Evolutionary conservation across 177 flowering plant genomes (phyloP).

Genomic region (Tripterygium wilfordii): DNA sequence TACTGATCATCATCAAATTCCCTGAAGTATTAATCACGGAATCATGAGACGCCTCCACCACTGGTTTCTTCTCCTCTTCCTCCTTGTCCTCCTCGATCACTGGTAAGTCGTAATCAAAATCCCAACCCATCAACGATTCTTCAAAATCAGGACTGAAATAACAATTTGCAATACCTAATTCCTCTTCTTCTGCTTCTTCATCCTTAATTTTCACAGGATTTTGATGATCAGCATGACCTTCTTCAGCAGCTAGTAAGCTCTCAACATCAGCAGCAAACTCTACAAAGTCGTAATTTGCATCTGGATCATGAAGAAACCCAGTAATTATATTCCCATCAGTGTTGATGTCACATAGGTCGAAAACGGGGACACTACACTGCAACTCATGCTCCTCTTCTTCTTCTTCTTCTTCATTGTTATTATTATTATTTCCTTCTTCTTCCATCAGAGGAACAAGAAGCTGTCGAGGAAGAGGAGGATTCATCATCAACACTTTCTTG

Average conservation of each 20-base stretch:
- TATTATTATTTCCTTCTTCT: slow-evolving; percentile 7
- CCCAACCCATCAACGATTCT: slow-evolving; percentile 20
- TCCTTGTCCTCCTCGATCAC: slow-evolving; percentile 3
- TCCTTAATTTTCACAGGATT: slow-evolving; percentile 28
- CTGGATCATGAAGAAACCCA: slow-evolving; percentile 8
- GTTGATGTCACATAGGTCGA: slow-evolving; percentile 15
- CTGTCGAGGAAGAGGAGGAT: slow-evolving; percentile 19
- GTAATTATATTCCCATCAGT: neutral
- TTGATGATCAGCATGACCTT: too few relatives aligned
- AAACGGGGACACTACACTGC: slow-evolving; percentile 36
- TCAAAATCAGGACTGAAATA: slow-evolving; percentile 14
- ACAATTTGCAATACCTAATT: slow-evolving; percentile 8
- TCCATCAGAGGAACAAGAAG: slow-evolving; percentile 50
- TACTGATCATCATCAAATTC: neutral
- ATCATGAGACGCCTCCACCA: neutral
- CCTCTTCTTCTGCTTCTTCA: slow-evolving; percentile 15
- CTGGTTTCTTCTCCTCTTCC: slow-evolving; percentile 15
- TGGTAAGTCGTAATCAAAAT: slow-evolving; percentile 20
- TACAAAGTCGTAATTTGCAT: slow-evolving; percentile 13
- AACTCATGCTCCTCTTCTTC: slow-evolving; percentile 28
- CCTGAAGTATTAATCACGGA: too few relatives aligned
- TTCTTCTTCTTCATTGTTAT: neutral
- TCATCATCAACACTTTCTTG: neutral
- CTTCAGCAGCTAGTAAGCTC: slow-evolving; percentile 36
- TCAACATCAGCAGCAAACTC: slow-evolving; percentile 53